phyloP scores from a whole-genome alignment of 257 asterid species.

The Prunella vulgaris region DNA sequence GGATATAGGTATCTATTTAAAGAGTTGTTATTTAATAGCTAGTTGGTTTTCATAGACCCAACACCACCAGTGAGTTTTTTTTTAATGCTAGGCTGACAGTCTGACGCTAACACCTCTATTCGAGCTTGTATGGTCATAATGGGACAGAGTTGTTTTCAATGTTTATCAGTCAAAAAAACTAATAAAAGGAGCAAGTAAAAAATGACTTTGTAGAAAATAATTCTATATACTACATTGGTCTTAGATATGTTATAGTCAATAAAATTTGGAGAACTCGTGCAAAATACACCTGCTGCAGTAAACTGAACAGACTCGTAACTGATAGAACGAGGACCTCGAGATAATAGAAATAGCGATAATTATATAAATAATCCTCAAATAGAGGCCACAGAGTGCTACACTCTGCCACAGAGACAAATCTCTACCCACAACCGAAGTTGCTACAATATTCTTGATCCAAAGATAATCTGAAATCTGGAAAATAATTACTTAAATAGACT shows the following conservation, averaged over 20 bases:
- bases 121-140: too few species aligned
- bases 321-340: too few species aligned
- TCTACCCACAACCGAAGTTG: too few species aligned
- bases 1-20: background rate
- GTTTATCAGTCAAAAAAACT: background rate
- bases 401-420: too few species aligned
- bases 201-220: background rate
- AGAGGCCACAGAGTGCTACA: too few species aligned
- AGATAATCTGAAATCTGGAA: too few species aligned
- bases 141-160: background rate
- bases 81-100: background rate
- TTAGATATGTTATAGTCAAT: background rate
- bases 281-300: background rate
- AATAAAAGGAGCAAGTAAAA: background rate
- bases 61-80: background rate
- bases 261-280: background rate
- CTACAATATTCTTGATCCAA: too few species aligned
- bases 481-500: too few species aligned
- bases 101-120: too few species aligned
- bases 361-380: too few species aligned
- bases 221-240: background rate
- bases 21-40: background rate
- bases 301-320: background rate
- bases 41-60: background rate
- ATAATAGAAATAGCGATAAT: too few species aligned